Evolutionary conservation across 306 rosid species (phyloP).

Genomic region (Gynostemma pentaphyllum): DNA sequence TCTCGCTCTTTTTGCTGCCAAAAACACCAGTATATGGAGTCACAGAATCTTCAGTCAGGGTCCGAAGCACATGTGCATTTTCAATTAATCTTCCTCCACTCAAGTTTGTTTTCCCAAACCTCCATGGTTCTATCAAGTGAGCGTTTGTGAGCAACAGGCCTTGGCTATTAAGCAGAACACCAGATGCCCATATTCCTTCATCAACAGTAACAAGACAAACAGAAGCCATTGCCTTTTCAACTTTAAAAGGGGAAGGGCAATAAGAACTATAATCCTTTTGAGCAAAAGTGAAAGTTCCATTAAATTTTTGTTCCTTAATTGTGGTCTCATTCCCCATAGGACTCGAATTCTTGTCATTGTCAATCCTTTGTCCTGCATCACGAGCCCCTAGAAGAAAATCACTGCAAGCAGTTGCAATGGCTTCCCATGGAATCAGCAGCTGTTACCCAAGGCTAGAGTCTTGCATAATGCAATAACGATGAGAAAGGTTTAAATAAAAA

Average conservation of each 20-base stretch:
- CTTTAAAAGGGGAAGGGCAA: conserved; percentile 27
- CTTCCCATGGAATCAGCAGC: conserved; percentile 97
- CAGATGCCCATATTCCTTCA: conserved; percentile 93
- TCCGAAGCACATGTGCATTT: conserved; percentile 19
- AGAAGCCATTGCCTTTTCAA: conserved; percentile 70
- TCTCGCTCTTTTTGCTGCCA: conserved; percentile 21
- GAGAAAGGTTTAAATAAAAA: conserved; percentile 20
- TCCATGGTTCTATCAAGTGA: conserved; percentile 85
- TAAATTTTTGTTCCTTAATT: conserved; percentile 12
- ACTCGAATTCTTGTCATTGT: conserved; percentile 19
- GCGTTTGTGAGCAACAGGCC: conserved; percentile 95
- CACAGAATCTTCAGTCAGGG: conserved; percentile 18
- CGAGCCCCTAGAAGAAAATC: conserved; percentile 49
- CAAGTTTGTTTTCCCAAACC: conserved; percentile 59
- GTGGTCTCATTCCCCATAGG: conserved; percentile 22
- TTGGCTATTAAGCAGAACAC: conserved; percentile 57
- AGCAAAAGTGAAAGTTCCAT: conserved; percentile 17
- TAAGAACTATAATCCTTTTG: conserved; percentile 16
- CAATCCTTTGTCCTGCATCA: conserved; percentile 25
- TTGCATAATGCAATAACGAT: conserved; percentile 52
- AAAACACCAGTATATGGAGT: conserved; percentile 18
- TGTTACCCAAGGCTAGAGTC: conserved; percentile 70
- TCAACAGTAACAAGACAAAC: conserved; percentile 78
- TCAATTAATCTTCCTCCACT: conserved; percentile 27
- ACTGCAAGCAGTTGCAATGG: conserved; percentile 56